These are phyloP conservation scores for Claviceps capensis DNA, from an alignment of 2,329 filamentous ascomycete species.

Conservation along the genomic window DNA sequence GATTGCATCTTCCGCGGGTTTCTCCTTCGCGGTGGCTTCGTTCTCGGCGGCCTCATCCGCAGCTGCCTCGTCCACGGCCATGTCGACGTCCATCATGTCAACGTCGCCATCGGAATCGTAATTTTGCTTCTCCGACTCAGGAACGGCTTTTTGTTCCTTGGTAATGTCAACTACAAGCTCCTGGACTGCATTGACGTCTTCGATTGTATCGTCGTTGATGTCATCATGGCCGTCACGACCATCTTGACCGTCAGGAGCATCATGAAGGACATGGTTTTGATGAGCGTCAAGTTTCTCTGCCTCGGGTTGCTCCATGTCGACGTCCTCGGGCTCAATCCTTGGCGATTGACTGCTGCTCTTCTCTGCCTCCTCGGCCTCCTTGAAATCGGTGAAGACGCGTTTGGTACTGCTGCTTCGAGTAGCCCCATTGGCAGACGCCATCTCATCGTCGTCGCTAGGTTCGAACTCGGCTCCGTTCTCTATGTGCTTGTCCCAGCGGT, in stretches of 20 bases:
- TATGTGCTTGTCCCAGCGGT: constrained; percentile 67
- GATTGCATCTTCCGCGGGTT: no score
- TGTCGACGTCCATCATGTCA: constrained; percentile 31
- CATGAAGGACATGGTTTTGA: no score
- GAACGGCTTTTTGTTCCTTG: constrained; percentile 4
- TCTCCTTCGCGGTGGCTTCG: no score
- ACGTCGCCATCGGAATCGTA: constrained; percentile 37
- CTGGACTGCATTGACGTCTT: constrained; percentile 24
- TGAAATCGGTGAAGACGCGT: constrained; percentile 39
- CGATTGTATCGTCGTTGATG: constrained; percentile 27
- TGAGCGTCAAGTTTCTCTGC: constrained; percentile 10
- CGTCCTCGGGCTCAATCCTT: constrained; percentile 18
- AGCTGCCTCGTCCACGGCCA: constrained; percentile 15
- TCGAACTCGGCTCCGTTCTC: constrained; percentile 69
- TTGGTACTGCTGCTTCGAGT: constrained; percentile 35
- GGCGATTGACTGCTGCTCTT: constrained; percentile 27
- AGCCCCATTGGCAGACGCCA: constrained; percentile 58
- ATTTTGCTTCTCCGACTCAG: constrained; percentile 15
- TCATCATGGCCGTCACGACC: constrained; percentile 18
- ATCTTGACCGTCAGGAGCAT: no score
- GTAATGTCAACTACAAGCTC: constrained; percentile 15
- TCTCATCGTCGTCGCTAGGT: constrained; percentile 81
- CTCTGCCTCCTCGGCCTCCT: constrained; percentile 25
- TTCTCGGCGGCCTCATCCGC: no score
- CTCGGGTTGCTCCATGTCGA: constrained; percentile 14